Evolutionary conservation across 495 filamentous ascomycete species (phyloP).

Genomic region (Aspergillus leporis): DNA sequence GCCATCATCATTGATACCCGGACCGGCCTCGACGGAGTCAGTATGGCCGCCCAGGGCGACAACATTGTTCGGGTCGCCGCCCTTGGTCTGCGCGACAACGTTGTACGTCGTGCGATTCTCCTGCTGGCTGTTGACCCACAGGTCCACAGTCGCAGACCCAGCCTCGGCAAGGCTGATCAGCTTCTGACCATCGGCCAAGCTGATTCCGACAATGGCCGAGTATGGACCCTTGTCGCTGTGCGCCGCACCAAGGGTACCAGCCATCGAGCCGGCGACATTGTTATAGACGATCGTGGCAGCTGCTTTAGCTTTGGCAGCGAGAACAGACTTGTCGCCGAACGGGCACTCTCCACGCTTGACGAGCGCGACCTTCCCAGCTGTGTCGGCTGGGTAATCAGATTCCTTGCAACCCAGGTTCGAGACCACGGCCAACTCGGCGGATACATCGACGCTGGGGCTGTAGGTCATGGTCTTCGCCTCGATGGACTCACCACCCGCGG

Average conservation of each 20-base stretch:
- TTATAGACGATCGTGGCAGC: slow-evolving; percentile 64
- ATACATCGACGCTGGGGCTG: slow-evolving; percentile 48
- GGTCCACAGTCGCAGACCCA: slow-evolving; percentile 32
- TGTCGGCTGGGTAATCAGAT: slow-evolving; percentile 55
- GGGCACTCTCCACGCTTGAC: slow-evolving; percentile 61
- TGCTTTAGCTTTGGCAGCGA: slow-evolving; percentile 62
- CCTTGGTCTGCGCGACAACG: slow-evolving; percentile 67
- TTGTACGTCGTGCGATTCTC: slow-evolving; percentile 59
- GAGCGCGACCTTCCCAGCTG: slow-evolving; percentile 60
- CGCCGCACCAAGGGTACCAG: slow-evolving; percentile 55
- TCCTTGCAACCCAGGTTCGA: slow-evolving; percentile 57
- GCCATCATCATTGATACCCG: slow-evolving; percentile 71
- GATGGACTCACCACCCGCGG: slow-evolving; percentile 27
- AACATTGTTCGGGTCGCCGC: slow-evolving; percentile 63
- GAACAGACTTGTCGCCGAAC: slow-evolving; percentile 59
- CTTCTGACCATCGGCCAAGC: slow-evolving; percentile 48
- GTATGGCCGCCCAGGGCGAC: slow-evolving; percentile 65
- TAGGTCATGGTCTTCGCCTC: slow-evolving; percentile 42
- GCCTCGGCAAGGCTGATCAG: slow-evolving; percentile 41
- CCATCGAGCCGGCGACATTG: slow-evolving; percentile 53
- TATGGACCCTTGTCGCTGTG: slow-evolving; percentile 47
- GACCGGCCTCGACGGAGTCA: slow-evolving; percentile 64
- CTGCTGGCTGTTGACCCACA: slow-evolving; percentile 38
- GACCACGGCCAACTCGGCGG: slow-evolving; percentile 46
- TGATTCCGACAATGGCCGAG: slow-evolving; percentile 56